Conservation (phyloP, 2,329 filamentous ascomycete species). For the Colletotrichum sp. region DNA sequence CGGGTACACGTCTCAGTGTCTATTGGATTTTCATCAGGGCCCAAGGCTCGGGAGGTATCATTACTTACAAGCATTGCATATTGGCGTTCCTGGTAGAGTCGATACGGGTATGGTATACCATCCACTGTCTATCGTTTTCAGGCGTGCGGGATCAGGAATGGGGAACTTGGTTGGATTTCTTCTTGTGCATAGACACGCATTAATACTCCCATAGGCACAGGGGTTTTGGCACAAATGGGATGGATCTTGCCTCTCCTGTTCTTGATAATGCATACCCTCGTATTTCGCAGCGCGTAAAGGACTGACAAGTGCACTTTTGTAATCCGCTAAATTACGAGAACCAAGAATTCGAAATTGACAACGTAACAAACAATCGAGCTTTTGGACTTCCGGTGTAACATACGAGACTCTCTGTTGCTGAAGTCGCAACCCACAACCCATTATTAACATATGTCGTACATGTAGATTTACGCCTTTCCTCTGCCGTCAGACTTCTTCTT, state of each 20-base stretch:
- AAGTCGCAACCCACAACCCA: background rate
- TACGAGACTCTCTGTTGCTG: background rate
- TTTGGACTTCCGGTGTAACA: background rate
- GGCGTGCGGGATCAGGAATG: background rate
- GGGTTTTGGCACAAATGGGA: background rate
- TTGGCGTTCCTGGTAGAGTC: slow-evolving; percentile 19
- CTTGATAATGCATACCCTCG: background rate
- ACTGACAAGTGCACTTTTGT: background rate
- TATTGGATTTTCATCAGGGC: background rate
- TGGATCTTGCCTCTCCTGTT: background rate
- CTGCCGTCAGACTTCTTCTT: slow-evolving; percentile 64
- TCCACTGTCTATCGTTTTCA: slow-evolving; percentile 3
- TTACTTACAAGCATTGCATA: slow-evolving; percentile 19
- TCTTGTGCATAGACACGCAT: background rate
- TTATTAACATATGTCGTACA: background rate
- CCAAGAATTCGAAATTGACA: background rate
- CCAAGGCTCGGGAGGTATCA: background rate
- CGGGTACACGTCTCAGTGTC: background rate
- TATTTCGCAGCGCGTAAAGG: background rate
- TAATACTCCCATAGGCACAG: background rate
- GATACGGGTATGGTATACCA: background rate
- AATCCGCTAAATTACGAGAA: background rate
- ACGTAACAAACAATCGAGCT: background rate
- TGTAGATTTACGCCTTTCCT: slow-evolving; percentile 24
- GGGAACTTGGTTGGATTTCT: background rate